phyloP scores from a whole-genome alignment of 2,329 filamentous ascomycete genomes.

The Metarhizium humberi region DNA sequence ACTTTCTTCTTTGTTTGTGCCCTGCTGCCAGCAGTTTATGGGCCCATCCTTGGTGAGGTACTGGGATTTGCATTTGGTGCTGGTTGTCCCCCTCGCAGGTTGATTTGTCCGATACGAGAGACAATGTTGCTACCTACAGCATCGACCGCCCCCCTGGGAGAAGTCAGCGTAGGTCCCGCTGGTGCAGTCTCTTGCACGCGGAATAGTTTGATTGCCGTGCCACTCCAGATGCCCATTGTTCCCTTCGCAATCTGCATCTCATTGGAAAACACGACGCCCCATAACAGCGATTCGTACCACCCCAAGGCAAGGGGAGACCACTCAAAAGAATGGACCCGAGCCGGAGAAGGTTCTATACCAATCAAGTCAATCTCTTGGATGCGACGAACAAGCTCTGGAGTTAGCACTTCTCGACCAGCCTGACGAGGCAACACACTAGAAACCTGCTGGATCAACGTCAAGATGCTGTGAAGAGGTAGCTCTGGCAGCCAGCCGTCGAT shows the following conservation, averaged over 20 bases:
- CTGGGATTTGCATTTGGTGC: conserved; percentile 10
- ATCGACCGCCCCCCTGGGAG: conserved; percentile 83
- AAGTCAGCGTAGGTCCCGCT: conserved; percentile 70
- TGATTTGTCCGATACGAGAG: conserved; percentile 73
- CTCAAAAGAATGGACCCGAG: conserved; percentile 82
- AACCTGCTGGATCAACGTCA: conserved; percentile 65
- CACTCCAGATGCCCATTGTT: conserved; percentile 89
- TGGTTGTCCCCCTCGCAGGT: conserved; percentile 45
- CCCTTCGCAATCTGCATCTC: conserved; percentile 85
- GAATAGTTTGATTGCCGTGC: conserved; percentile 81
- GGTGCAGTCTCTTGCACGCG: conserved; percentile 77
- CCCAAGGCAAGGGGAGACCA: conserved; percentile 86
- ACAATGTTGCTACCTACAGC: conserved; percentile 87
- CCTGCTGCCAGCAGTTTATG: neutral
- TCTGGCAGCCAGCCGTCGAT: conserved; percentile 92
- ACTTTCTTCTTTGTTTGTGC: too few species aligned
- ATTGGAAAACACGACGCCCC: conserved; percentile 84
- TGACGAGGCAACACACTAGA: conserved; percentile 46
- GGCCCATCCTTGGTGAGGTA: conserved; percentile 5
- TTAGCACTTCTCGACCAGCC: conserved; percentile 31
- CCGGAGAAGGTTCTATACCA: conserved; percentile 63
- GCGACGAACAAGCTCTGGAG: conserved; percentile 38
- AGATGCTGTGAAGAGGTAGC: conserved; percentile 76
- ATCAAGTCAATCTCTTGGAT: conserved; percentile 55
- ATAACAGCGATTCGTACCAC: conserved; percentile 93